Conservation (phyloP, 768 basidiomycete genomes). For the Infundibulicybe gibba region DNA sequence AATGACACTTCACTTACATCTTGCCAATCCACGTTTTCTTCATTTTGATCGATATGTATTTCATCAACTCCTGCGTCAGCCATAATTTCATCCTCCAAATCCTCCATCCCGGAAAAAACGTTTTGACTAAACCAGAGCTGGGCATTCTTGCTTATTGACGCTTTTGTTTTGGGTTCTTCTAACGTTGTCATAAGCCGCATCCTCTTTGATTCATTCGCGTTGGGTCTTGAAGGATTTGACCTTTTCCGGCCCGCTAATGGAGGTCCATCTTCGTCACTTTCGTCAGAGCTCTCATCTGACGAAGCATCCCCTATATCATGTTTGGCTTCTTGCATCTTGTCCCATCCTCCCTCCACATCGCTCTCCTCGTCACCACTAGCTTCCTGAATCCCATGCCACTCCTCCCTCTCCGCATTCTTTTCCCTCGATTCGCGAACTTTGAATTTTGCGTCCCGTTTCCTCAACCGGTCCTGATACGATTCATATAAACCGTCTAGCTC, state of each 20-base stretch:
- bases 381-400: slow-evolving; percentile 73
- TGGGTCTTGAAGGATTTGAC: slow-evolving; percentile 29
- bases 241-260: slow-evolving; percentile 34
- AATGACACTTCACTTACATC: slow-evolving; percentile 8
- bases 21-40: slow-evolving; percentile 22
- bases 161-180: slow-evolving; percentile 27
- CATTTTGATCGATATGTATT: slow-evolving; percentile 14
- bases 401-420: slow-evolving; percentile 71
- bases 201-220: slow-evolving; percentile 35
- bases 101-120: slow-evolving; percentile 70
- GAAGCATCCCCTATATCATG: slow-evolving; percentile 40
- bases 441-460: slow-evolving; percentile 84
- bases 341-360: slow-evolving; percentile 66
- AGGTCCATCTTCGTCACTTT: slow-evolving; percentile 33
- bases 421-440: slow-evolving; percentile 76
- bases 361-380: slow-evolving; percentile 38
- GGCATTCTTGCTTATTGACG: slow-evolving; percentile 49
- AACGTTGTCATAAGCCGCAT: slow-evolving; percentile 48
- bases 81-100: slow-evolving; percentile 29
- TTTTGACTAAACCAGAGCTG: slow-evolving; percentile 97
- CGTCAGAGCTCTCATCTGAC: slow-evolving; percentile 50
- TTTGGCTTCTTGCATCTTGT: slow-evolving; percentile 57
- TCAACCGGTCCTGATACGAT: slow-evolving; percentile 74
- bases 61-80: slow-evolving; percentile 22
- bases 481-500: slow-evolving; percentile 90